Evolutionary conservation across 192 early-diverging fungal species (phyloP).

Genomic region (Paraglomus occultum): DNA sequence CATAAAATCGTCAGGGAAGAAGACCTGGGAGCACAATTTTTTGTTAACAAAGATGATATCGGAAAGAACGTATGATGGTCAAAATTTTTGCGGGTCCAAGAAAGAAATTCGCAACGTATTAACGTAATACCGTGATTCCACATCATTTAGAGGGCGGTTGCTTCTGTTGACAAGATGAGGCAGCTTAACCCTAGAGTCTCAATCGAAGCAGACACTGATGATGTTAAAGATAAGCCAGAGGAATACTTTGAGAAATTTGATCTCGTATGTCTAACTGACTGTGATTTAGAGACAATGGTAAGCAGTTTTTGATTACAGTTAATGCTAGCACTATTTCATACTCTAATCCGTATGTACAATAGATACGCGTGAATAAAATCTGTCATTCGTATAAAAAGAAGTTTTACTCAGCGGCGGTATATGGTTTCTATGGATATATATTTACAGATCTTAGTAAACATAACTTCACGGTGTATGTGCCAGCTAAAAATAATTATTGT

Average conservation of each 20-base stretch:
- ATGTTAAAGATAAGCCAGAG: conserved; percentile 45
- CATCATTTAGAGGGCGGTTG: conserved; percentile 59
- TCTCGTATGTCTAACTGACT: conserved; percentile 62
- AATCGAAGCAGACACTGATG: conserved; percentile 48
- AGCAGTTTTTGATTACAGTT: conserved; percentile 12
- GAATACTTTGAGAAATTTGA: conserved; percentile 63
- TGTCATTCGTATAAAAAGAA: conserved; percentile 62
- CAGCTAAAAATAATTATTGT: background rate
- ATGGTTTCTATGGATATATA: conserved; percentile 82
- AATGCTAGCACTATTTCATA: background rate
- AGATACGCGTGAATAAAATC: conserved; percentile 57
- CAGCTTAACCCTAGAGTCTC: conserved; percentile 83
- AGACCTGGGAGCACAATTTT: conserved; percentile 81
- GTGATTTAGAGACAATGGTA: conserved; percentile 45
- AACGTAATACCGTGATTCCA: conserved; percentile 6
- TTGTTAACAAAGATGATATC: conserved; percentile 57
- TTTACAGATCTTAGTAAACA: conserved; percentile 78
- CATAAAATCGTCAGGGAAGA: conserved; percentile 46
- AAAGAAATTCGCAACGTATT: conserved; percentile 30
- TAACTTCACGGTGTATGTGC: conserved; percentile 53
- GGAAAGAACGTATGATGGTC: conserved; percentile 62
- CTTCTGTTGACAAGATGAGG: conserved; percentile 60
- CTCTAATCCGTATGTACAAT: conserved; percentile 1
- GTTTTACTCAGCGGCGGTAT: conserved; percentile 62
- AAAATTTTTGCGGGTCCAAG: conserved; percentile 27